Conservation (phyloP, 1,139 yeast genomes). For the Geotrichum cucujoidarum region DNA sequence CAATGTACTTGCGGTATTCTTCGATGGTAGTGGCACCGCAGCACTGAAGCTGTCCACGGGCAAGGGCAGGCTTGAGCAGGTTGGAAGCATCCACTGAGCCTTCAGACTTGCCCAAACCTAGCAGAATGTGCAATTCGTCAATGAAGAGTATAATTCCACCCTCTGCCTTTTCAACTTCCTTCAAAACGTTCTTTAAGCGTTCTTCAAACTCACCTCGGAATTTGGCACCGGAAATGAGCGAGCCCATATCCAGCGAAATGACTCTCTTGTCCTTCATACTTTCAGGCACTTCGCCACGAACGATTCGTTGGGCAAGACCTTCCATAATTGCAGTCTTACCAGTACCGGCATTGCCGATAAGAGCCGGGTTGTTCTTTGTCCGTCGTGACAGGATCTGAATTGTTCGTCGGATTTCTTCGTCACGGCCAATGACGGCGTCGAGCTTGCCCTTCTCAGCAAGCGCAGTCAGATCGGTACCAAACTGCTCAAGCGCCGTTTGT, state of each 20-base stretch:
- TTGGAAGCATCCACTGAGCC: slow-evolving; percentile 96
- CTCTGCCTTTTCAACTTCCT: slow-evolving; percentile 78
- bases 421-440: slow-evolving; percentile 96
- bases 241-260: slow-evolving; percentile 80
- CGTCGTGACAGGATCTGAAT: slow-evolving; percentile 87
- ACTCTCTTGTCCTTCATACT: slow-evolving; percentile 80
- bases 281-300: slow-evolving; percentile 91
- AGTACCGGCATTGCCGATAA: slow-evolving; percentile 94
- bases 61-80: slow-evolving; percentile 85
- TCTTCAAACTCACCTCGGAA: slow-evolving; percentile 95
- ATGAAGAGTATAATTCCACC: slow-evolving; percentile 80
- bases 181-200: slow-evolving; percentile 73
- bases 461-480: slow-evolving; percentile 81
- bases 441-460: slow-evolving; percentile 84
- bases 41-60: slow-evolving; percentile 88
- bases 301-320: slow-evolving; percentile 89
- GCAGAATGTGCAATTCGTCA: slow-evolving; percentile 85
- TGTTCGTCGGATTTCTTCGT: slow-evolving; percentile 88
- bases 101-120: slow-evolving; percentile 92
- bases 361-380: slow-evolving; percentile 89
- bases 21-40: slow-evolving; percentile 95
- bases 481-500: slow-evolving; percentile 73
- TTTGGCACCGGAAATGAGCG: slow-evolving; percentile 89
- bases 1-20: slow-evolving; percentile 80
- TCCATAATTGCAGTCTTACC: slow-evolving; percentile 97